Evolutionary conservation across 495 filamentous ascomycete species (phyloP), one percentile per base, ranked within the genome.

Genomic region (Neurospora sp.): DNA sequence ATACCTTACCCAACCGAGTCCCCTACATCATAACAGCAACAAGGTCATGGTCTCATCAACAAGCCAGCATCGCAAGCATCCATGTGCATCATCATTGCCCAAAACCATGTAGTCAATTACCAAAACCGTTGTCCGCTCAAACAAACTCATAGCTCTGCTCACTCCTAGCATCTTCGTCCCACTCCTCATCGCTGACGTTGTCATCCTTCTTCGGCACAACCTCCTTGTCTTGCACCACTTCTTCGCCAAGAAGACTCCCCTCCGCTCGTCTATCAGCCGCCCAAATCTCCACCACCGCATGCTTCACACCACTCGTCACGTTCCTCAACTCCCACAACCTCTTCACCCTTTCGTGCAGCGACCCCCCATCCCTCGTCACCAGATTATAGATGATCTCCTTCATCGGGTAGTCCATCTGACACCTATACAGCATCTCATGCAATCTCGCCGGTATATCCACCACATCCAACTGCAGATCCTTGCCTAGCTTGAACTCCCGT

Each of bases 231-330:
- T 38, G 9, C 38, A 3, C 10, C 10, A 39, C 2, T 11, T 39
- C 38, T 10, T 39, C 38, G 1, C 10, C 38, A 39, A 39, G 8
- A 39, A 9, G 8, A 39, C 9, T 39, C 2, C 38, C 38, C 38
- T 39, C 38, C 10, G 8, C 31, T 34, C 82, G 39, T 11, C 66
- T 71, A 75, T 87, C 85, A 5, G 86, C 84, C 34, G 80, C 73
- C 71, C 86, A 79, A 71, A 82, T 77, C 75, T 88, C 86, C 54
- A 84, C 70, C 8, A 87, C 72, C 6, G 84, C 83, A 43, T 80
- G 80, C 48, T 83, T 77, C 21, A 86, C 45, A 5, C 71, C 73
- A 5, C 77, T 71, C 37, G 83, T 78, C 17, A 84, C 76, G 24
- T 78, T 77, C 15, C 3, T 28, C 73, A 85, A 38, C 13, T 77